Percentiles rank a stretch among this genome's conserved stretches.
Conservation (phyloP, 176 grass and related monocot genomes). For the Eragrostis curvula region DNA sequence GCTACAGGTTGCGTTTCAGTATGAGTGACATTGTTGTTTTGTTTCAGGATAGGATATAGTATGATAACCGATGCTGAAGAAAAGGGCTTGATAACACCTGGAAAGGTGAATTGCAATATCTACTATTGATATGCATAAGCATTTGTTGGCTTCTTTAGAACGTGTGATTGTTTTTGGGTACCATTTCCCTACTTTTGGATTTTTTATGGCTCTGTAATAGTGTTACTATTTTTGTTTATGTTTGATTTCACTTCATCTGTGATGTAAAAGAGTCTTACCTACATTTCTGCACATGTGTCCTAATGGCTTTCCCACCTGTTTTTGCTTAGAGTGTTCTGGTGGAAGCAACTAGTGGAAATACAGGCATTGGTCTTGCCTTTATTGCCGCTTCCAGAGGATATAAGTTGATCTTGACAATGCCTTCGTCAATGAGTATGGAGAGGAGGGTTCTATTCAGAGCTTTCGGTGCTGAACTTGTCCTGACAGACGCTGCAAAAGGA, state of each 20-base stretch:
- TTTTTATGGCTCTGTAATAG: neutral
- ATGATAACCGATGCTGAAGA: conserved; percentile 90
- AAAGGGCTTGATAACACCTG: conserved; percentile 83
- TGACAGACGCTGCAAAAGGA: conserved; percentile 89
- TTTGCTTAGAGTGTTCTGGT: conserved; percentile 72
- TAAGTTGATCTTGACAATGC: conserved; percentile 93
- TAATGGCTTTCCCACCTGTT: neutral
- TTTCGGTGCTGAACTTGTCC: conserved; percentile 90
- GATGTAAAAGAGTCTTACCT: neutral
- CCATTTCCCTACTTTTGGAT: neutral
- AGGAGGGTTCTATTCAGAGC: conserved; percentile 90
- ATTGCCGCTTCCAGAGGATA: conserved; percentile 94
- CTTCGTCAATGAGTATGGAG: conserved; percentile 95
- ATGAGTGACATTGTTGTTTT: neutral
- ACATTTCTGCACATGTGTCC: neutral
- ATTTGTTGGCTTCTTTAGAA: neutral
- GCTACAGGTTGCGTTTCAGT: neutral
- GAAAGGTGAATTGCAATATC: conserved; percentile 58
- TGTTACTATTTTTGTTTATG: neutral
- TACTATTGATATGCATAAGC: neutral
- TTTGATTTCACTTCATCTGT: neutral
- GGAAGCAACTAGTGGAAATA: conserved; percentile 96
- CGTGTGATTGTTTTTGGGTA: neutral
- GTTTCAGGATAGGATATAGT: conserved; percentile 87
- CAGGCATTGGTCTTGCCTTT: conserved; percentile 95